These are phyloP conservation scores for Mitragyna speciosa DNA, from an alignment of 257 asterid genomes.

Conservation along the genomic window DNA sequence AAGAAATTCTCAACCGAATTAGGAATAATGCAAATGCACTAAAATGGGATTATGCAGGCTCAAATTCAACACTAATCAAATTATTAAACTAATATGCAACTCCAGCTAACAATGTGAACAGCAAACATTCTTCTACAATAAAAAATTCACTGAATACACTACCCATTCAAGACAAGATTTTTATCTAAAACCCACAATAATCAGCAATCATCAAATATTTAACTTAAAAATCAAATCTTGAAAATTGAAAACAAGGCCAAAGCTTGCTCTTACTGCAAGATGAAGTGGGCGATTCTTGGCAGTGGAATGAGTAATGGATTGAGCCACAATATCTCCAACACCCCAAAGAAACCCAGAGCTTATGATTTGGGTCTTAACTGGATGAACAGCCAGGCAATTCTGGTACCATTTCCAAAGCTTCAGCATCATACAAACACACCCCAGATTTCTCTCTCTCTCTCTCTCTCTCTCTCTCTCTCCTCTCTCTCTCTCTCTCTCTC, in stretches of 20 bases:
- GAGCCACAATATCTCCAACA: constrained; percentile 78
- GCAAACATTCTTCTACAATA: background rate
- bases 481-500: too few species aligned
- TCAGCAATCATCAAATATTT: background rate
- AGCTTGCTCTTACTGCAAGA: constrained; percentile 27
- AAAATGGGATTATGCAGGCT: background rate
- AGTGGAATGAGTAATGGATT: constrained; percentile 67
- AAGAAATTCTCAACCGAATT: constrained; percentile 1
- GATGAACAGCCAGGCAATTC: constrained; percentile 66
- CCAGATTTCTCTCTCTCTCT: background rate
- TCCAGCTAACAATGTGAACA: background rate
- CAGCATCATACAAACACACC: constrained; percentile 39
- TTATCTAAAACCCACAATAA: background rate
- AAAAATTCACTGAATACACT: background rate
- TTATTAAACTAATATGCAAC: background rate
- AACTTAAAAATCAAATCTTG: background rate
- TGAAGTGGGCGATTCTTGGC: constrained; percentile 37
- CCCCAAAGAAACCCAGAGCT: constrained; percentile 92
- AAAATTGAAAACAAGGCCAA: background rate
- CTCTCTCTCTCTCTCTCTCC: too few species aligned
- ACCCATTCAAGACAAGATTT: background rate
- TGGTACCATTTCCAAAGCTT: constrained; percentile 86
- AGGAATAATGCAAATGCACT: background rate
- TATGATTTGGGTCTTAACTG: constrained; percentile 77
- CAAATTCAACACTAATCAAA: background rate